Evolutionary conservation across 768 basidiomycete genomes (phyloP).

Genomic region (Boletus huronensis): DNA sequence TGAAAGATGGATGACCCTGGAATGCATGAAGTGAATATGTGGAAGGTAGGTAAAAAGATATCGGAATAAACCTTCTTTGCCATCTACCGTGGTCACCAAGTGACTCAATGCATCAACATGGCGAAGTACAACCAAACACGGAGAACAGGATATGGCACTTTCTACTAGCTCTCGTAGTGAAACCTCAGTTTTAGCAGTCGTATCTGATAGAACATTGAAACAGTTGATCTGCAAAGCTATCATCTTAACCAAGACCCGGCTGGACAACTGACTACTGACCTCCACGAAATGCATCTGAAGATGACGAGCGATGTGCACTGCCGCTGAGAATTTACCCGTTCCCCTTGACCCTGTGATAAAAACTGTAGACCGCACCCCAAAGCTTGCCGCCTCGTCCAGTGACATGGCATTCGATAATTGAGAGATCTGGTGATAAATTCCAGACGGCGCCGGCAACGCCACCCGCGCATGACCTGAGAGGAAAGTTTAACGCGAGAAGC

Average conservation of each 20-base stretch:
- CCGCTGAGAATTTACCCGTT: conserved; percentile 72
- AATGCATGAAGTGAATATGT: not conserved
- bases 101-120: conserved; percentile 78
- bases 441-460: conserved; percentile 10
- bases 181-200: conserved; percentile 69
- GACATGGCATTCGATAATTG: conserved; percentile 61
- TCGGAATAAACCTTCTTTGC: conserved; percentile 48
- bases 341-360: conserved; percentile 79
- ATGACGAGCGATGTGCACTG: conserved; percentile 49
- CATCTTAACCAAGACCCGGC: not conserved
- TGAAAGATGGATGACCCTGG: conserved; percentile 59
- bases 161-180: conserved; percentile 71
- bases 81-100: conserved; percentile 55
- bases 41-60: not conserved
- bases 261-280: conserved; percentile 36
- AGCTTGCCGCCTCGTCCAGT: conserved; percentile 52
- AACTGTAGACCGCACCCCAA: conserved; percentile 64
- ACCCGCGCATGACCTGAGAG: conserved; percentile 20
- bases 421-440: conserved; percentile 46
- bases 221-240: conserved; percentile 68
- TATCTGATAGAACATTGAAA: conserved; percentile 79
- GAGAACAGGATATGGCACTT: conserved; percentile 71
- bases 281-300: conserved; percentile 80
- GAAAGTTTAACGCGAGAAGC: conserved; percentile 7
- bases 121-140: conserved; percentile 78